Evolutionary conservation across 1,139 yeast species (phyloP), one percentile per base, ranked within the genome.

Genomic region (Lodderomyces orthopsilosis): DNA sequence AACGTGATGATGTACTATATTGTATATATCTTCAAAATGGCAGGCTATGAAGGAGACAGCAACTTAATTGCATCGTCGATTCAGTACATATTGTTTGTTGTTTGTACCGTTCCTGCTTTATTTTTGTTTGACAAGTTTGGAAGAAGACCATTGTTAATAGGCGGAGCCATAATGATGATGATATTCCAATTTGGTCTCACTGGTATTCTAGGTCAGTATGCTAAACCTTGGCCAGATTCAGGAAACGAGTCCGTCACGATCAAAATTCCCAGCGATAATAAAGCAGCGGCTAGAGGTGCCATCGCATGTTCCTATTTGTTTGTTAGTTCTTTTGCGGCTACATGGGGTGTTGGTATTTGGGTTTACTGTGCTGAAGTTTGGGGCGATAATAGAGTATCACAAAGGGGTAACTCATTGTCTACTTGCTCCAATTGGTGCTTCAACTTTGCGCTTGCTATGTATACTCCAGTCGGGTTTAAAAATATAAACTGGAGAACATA

Each of bases 1-100:
- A 81, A 82, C 52, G 79, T 82, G 37, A 70, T 83, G 63, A 79
- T 82, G 78, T 82, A 79, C 66, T 82, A 81, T 54, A 70, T 81
- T 49, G 75, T 79, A 7, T 78, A 74, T 48, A 70, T 81, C 55
- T 81, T 82, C 65, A 74, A 78, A 50, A 76, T 77, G 77, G 70
- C 78, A 35, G 83, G 83, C 22, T 59, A 75, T 47, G 50, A 57
- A 17, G 80, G 77, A 14, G 62, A 74, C 41, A 61, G 65, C 33
- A 77, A 63, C 52, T 65, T 73, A 51, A 61, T 71, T 40, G 62
- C 78, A 19, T 74, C 82, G 5, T 71, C 80, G 0, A 63, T 77
- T 51, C 83, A 78, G 48, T 78, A 79, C 50, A 67, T 75, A 32
- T 58, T 77, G 38, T 76, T 75, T 55, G 67, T 67, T 18, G 55